A percentile compares a stretch with the other conserved stretches of the same genome.
Evolutionary conservation across 768 basidiomycete species (phyloP).

Genomic region (Boletellus sp.): DNA sequence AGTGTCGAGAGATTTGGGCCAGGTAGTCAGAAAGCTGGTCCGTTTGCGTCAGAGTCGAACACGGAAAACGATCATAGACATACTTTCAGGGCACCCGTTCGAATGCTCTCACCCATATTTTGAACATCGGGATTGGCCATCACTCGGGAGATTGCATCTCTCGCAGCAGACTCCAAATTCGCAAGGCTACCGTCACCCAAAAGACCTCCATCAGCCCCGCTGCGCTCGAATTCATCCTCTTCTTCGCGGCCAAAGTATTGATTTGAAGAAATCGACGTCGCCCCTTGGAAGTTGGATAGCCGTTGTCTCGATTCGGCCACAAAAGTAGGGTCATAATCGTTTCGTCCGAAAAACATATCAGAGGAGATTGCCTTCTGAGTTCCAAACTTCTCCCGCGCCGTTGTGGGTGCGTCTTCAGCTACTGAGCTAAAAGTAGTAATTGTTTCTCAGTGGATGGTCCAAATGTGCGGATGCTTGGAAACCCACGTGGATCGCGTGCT

Average conservation of each 20-base stretch:
- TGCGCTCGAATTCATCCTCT: conserved; percentile 46
- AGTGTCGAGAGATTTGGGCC: conserved; percentile 59
- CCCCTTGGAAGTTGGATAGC: conserved; percentile 82
- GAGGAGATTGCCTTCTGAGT: conserved; percentile 94
- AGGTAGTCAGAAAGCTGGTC: conserved; percentile 62
- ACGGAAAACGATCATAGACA: conserved; percentile 16
- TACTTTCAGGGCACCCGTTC: conserved; percentile 81
- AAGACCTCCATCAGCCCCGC: conserved; percentile 53
- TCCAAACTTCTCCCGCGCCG: conserved; percentile 89
- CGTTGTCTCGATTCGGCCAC: conserved; percentile 76
- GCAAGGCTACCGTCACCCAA: conserved; percentile 49
- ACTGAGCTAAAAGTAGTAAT: conserved; percentile 17
- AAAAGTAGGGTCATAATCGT: conserved; percentile 73
- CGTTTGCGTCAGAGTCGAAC: background rate
- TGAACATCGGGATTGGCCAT: conserved; percentile 86
- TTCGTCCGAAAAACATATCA: conserved; percentile 95
- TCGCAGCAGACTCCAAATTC: conserved; percentile 59
- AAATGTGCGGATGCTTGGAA: background rate
- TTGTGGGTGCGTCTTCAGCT: conserved; percentile 62
- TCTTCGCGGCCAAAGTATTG: conserved; percentile 96
- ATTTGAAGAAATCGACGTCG: conserved; percentile 89
- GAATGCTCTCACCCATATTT: conserved; percentile 73
- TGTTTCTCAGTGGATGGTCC: background rate
- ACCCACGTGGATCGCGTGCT: conserved; percentile 41
- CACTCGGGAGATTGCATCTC: conserved; percentile 70